Evolutionary conservation across 2,329 filamentous ascomycete species (phyloP).

Genomic region (Beauveria asiatica): DNA sequence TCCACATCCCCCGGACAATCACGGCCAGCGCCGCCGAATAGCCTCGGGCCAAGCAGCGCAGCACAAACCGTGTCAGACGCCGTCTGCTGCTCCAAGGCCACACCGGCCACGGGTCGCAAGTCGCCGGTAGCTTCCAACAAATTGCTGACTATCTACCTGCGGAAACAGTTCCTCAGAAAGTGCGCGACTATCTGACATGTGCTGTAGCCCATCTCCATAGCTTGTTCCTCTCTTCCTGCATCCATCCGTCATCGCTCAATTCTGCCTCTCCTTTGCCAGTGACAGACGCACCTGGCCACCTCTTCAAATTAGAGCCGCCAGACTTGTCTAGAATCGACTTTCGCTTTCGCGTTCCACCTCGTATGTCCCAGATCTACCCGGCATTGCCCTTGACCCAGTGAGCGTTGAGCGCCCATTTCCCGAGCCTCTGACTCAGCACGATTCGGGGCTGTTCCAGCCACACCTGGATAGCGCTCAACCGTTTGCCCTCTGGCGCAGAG

Average conservation of each 20-base stretch:
- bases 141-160: not conserved
- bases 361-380: not conserved
- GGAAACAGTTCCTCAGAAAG: not conserved
- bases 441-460: not conserved
- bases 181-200: conserved; percentile 1
- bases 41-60: not conserved
- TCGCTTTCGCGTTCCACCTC: not conserved
- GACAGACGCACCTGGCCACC: not conserved
- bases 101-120: not conserved
- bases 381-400: not conserved
- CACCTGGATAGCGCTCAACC: not conserved
- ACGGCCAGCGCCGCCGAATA: conserved; percentile 7
- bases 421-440: not conserved
- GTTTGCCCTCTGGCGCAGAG: not conserved
- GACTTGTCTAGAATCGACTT: not conserved
- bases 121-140: not conserved
- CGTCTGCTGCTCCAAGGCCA: not conserved
- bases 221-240: not conserved
- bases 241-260: not conserved
- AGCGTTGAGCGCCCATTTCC: not conserved
- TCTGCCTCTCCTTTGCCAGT: not conserved
- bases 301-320: not conserved
- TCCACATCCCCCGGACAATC: conserved; percentile 2
- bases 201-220: not conserved
- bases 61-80: not conserved